phyloP scores from a whole-genome alignment of 2,329 filamentous ascomycete species.

The Thelonectria discophora region DNA sequence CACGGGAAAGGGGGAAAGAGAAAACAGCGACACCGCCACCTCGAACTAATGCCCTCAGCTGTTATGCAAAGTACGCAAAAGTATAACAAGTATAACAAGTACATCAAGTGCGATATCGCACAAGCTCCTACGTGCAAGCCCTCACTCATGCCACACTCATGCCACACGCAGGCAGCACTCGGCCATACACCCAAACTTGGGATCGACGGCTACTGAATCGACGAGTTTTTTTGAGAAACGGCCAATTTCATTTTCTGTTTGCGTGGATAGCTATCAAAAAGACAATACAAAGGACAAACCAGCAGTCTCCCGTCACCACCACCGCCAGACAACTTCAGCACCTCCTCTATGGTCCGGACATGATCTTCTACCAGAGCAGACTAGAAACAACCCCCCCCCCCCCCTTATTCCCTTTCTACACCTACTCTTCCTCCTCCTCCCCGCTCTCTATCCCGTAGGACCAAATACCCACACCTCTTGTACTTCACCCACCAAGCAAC shows the following conservation, averaged over 20 bases:
- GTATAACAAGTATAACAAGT: no score
- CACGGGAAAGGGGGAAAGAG: not conserved
- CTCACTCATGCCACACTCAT: not conserved
- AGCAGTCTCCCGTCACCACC: not conserved
- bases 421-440: not conserved
- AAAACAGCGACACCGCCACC: not conserved
- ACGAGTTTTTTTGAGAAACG: not conserved
- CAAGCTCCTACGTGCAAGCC: not conserved
- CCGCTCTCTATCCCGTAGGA: not conserved
- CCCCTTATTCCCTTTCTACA: not conserved
- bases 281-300: not conserved
- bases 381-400: not conserved
- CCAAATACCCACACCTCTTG: not conserved
- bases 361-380: not conserved
- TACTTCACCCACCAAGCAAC: not conserved
- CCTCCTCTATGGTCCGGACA: not conserved
- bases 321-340: not conserved
- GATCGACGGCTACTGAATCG: no score
- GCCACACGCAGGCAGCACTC: no score
- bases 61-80: not conserved
- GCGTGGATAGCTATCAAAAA: not conserved
- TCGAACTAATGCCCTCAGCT: no score
- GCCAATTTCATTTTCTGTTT: not conserved
- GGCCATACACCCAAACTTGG: no score
- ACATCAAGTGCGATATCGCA: not conserved